phyloP scores from a whole-genome alignment of 192 early-diverging fungal genomes.

The Coemansia furcata region DNA sequence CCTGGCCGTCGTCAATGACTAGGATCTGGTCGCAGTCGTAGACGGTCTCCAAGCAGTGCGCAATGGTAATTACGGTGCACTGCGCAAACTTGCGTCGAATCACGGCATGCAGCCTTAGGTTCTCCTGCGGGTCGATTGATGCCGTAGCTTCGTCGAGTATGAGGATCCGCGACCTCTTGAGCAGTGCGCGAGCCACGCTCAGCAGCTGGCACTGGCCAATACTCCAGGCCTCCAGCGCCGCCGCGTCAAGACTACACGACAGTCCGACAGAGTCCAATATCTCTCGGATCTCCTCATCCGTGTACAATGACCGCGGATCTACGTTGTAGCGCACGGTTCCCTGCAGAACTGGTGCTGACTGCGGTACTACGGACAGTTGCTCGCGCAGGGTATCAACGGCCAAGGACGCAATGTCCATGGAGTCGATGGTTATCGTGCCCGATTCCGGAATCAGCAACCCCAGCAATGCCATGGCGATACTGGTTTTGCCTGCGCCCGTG shows the following conservation, averaged over 20 bases:
- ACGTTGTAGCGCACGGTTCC: conserved; percentile 82
- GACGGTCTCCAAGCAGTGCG: conserved; percentile 55
- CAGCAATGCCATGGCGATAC: conserved; percentile 67
- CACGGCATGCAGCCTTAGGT: conserved; percentile 49
- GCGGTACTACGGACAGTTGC: conserved; percentile 84
- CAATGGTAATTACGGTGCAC: conserved; percentile 65
- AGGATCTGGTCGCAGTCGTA: conserved; percentile 32
- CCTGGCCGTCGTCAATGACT: conserved; percentile 21
- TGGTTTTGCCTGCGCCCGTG: conserved; percentile 74
- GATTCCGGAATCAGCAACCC: conserved; percentile 55
- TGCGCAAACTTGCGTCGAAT: conserved; percentile 55
- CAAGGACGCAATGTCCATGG: conserved; percentile 62
- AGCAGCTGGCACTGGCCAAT: conserved; percentile 60
- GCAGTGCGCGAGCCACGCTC: conserved; percentile 60
- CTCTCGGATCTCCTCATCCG: conserved; percentile 66
- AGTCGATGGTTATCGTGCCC: conserved; percentile 67
- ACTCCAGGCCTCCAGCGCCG: conserved; percentile 35
- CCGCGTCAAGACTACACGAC: neutral
- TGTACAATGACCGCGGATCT: conserved; percentile 67
- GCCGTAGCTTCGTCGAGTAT: conserved; percentile 70
- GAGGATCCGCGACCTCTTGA: conserved; percentile 56
- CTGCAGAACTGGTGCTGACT: conserved; percentile 70
- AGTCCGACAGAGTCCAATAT: conserved; percentile 63
- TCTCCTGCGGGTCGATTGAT: conserved; percentile 54
- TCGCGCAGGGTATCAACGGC: conserved; percentile 61